These are phyloP conservation scores for Lenzites betulinus DNA, from an alignment of 768 basidiomycete species.

Conservation along the genomic window DNA sequence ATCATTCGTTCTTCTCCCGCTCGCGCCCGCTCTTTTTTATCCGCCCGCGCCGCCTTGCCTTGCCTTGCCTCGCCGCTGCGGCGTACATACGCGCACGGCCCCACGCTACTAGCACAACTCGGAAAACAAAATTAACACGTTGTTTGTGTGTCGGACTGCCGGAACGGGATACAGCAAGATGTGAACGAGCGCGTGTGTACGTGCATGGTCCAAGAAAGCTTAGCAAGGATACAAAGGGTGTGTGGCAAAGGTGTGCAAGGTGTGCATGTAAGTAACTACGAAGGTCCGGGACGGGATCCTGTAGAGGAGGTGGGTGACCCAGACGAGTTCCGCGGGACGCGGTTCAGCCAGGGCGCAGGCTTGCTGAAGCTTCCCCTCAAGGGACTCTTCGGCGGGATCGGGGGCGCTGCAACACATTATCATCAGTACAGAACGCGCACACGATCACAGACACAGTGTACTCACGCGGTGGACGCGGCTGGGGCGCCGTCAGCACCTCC, in stretches of 20 bases:
- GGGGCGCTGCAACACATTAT: neutral
- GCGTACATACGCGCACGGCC: no score
- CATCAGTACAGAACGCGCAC: neutral
- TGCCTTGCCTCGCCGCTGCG: neutral
- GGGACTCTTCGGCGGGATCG: constrained; percentile 19
- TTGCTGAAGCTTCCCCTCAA: constrained; percentile 3
- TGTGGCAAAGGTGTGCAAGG: no score
- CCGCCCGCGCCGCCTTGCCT: neutral
- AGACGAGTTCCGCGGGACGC: constrained; percentile 10
- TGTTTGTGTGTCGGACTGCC: constrained; percentile 9
- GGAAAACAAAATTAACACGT: constrained; percentile 7
- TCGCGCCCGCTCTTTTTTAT: neutral
- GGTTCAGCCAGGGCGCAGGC: constrained; percentile 17
- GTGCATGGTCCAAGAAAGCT: neutral
- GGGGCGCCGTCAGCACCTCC: neutral
- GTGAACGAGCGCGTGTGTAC: neutral
- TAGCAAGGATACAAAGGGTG: no score
- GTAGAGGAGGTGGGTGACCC: neutral
- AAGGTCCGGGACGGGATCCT: neutral
- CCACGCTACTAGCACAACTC: neutral
- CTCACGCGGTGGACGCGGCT: neutral
- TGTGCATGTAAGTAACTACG: neutral
- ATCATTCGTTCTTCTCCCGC: constrained; percentile 9
- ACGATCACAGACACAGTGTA: neutral
- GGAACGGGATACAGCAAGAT: neutral